A percentile compares a stretch with the other conserved stretches of the same genome.
phyloP scores from a whole-genome alignment of 257 asterid species.

The Striga asiatica region DNA sequence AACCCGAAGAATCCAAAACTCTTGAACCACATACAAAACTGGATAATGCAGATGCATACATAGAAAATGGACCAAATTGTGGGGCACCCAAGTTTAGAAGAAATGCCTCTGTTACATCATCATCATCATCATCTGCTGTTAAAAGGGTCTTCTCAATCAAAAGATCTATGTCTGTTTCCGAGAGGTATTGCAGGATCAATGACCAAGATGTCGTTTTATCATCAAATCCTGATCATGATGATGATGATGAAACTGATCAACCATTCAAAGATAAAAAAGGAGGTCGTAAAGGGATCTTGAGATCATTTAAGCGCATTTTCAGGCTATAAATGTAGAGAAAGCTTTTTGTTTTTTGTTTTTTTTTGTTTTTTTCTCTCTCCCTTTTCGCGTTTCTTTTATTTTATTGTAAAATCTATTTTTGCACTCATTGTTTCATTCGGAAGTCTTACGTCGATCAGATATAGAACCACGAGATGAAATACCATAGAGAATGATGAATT shows the following conservation, averaged over 20 bases:
- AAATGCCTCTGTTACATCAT: conserved; percentile 18
- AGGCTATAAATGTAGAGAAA: conserved; percentile 16
- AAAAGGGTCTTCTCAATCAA: conserved; percentile 26
- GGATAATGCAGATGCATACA: conserved; percentile 4
- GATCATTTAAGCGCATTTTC: conserved; percentile 39
- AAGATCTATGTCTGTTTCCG: conserved; percentile 40
- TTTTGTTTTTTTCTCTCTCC: too few relatives aligned
- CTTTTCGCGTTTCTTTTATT: background rate
- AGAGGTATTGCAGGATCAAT: conserved; percentile 41
- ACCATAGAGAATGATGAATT: background rate
- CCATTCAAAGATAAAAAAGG: conserved; percentile 15
- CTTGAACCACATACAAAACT: background rate
- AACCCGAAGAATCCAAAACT: background rate
- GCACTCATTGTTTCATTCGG: too few relatives aligned
- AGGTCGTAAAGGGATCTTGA: conserved; percentile 23
- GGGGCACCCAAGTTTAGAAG: conserved; percentile 19
- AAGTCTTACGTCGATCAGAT: background rate
- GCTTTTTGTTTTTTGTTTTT: too few relatives aligned
- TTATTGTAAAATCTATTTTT: background rate
- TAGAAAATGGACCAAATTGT: background rate
- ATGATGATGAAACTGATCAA: conserved; percentile 17
- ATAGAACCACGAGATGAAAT: background rate
- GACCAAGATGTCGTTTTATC: conserved; percentile 26
- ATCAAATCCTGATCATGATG: conserved; percentile 9
- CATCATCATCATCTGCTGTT: conserved; percentile 24